These are phyloP conservation scores for Samsoniella hepiali DNA, from an alignment of 2,329 filamentous ascomycete genomes.

Conservation along the genomic window DNA sequence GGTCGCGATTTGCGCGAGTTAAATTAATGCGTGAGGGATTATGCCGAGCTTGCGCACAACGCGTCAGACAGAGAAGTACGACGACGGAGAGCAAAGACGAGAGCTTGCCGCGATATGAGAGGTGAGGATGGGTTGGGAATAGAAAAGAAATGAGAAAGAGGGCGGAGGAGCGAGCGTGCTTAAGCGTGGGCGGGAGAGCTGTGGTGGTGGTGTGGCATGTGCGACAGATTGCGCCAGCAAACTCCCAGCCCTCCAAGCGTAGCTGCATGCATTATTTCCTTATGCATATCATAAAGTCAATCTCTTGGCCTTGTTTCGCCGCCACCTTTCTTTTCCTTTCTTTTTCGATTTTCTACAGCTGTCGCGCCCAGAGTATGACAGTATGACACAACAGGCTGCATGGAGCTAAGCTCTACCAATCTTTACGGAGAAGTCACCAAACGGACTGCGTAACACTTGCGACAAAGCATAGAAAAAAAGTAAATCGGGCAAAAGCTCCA, in stretches of 20 bases:
- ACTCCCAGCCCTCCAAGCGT: not conserved
- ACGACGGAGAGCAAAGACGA: not conserved
- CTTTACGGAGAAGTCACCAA: not conserved
- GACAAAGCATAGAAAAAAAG: not conserved
- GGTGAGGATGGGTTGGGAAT: not conserved
- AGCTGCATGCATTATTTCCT: not conserved
- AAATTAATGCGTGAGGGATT: conserved; percentile 5
- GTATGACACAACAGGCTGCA: not conserved
- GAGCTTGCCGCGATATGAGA: not conserved
- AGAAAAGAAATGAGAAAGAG: conserved; percentile 17
- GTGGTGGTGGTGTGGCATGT: conserved; percentile 9
- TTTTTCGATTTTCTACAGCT: not conserved
- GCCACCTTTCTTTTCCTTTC: not conserved
- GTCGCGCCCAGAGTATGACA: not conserved
- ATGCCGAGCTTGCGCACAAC: not conserved
- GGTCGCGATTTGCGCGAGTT: conserved; percentile 1
- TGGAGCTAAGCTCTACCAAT: not conserved
- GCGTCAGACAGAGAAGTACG: not conserved
- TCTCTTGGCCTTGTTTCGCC: not conserved
- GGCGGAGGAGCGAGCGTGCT: conserved; percentile 16
- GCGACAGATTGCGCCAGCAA: conserved; percentile 12
- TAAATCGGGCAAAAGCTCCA: not conserved
- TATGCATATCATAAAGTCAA: not conserved
- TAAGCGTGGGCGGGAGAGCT: conserved; percentile 23
- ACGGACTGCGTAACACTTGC: too few relatives aligned